These are phyloP conservation scores for Phytophthora megakarya DNA, from an alignment of 352 stramenopile species.

Conservation along the genomic window DNA sequence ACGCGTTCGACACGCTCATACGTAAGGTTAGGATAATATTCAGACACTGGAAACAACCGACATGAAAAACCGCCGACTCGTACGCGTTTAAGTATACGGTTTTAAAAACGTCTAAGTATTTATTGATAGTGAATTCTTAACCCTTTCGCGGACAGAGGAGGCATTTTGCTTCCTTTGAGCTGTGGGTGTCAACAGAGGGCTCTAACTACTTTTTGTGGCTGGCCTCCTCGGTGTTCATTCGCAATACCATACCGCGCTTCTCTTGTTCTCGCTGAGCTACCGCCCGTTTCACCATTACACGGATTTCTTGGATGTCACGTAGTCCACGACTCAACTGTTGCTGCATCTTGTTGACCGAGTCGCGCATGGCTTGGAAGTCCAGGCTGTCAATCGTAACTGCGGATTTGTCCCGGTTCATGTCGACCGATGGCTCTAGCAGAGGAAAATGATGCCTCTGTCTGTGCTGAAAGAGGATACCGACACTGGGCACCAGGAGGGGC, in stretches of 20 bases:
- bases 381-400: slow-evolving; percentile 23
- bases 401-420: slow-evolving; percentile 4
- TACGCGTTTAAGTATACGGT: slow-evolving; percentile 9
- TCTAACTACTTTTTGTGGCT: neutral
- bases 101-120: slow-evolving; percentile 15
- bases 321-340: slow-evolving; percentile 33
- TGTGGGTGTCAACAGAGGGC: too few relatives aligned
- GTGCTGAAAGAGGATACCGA: slow-evolving; percentile 7
- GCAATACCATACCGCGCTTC: neutral
- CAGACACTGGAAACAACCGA: neutral
- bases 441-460: slow-evolving; percentile 4
- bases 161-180: too few relatives aligned
- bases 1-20: slow-evolving; percentile 3
- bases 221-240: neutral
- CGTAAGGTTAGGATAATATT: too few relatives aligned
- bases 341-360: slow-evolving; percentile 39
- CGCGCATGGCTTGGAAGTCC: slow-evolving; percentile 30
- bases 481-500: slow-evolving; percentile 9
- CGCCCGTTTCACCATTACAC: slow-evolving; percentile 27
- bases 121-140: slow-evolving; percentile 9
- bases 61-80: slow-evolving; percentile 13
- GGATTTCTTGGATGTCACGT: slow-evolving; percentile 33
- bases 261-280: slow-evolving; percentile 11
- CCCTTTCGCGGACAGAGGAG: too few relatives aligned
- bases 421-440: slow-evolving; percentile 2